These are phyloP conservation scores for Plasmodium yoelii DNA, from an alignment of 169 alveolate species.

Conservation along the genomic window DNA sequence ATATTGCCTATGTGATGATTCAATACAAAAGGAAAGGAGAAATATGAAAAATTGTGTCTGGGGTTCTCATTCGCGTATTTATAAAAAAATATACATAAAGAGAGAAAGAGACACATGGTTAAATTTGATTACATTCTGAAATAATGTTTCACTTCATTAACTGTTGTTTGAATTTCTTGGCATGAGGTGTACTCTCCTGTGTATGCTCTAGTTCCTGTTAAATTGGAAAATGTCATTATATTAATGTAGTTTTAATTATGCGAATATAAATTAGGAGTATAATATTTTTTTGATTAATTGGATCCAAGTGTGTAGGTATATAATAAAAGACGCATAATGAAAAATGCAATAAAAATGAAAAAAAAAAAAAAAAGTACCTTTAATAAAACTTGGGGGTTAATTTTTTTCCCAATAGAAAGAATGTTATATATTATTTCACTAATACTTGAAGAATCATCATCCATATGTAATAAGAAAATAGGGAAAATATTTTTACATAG, in stretches of 20 bases:
- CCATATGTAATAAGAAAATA: constrained; percentile 48
- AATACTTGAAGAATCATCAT: constrained; percentile 27
- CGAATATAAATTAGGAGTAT: too few relatives aligned
- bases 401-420: constrained; percentile 16
- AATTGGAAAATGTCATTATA: not conserved
- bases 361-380: constrained; percentile 24
- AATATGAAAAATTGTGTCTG: too few relatives aligned
- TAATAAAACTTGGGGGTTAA: constrained; percentile 6
- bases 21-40: too few relatives aligned
- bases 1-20: too few relatives aligned
- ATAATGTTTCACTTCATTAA: constrained; percentile 20
- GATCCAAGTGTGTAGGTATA: too few relatives aligned
- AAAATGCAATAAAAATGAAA: not conserved
- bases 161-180: constrained; percentile 35
- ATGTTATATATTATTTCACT: constrained; percentile 42
- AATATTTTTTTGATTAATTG: too few relatives aligned
- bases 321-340: not conserved
- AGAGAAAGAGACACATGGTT: too few relatives aligned
- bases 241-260: too few relatives aligned
- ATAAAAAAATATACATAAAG: too few relatives aligned
- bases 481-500: constrained; percentile 39
- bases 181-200: constrained; percentile 39
- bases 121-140: not conserved
- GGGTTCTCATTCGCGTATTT: too few relatives aligned
- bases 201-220: constrained; percentile 41